Percentiles rank a stretch among this genome's conserved stretches.
phyloP scores from a whole-genome alignment of 2,329 filamentous ascomycete species.

The Colletotrichum falcatum region DNA sequence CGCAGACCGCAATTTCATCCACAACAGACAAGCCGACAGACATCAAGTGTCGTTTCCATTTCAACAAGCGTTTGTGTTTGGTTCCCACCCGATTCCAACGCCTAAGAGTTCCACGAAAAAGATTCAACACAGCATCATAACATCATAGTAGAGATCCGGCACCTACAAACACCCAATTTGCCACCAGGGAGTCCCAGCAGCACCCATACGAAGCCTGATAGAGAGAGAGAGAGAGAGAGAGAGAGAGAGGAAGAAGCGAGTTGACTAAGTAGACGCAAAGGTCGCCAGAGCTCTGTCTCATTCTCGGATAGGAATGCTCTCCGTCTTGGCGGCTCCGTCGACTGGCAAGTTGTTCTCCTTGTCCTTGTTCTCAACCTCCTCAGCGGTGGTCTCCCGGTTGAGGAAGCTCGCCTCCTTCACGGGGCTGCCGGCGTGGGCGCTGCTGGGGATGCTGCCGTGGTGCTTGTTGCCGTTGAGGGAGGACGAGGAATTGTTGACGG shows the following conservation, averaged over 20 bases:
- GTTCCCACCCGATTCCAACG: slow-evolving; percentile 33
- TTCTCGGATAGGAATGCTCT: slow-evolving; percentile 74
- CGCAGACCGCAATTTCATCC: slow-evolving; percentile 4
- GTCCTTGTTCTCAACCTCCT: slow-evolving; percentile 54
- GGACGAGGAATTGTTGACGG: slow-evolving; percentile 56
- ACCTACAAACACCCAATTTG: slow-evolving; percentile 36
- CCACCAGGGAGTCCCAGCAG: slow-evolving; percentile 20
- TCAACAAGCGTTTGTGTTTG: slow-evolving; percentile 35
- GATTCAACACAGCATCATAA: slow-evolving; percentile 40
- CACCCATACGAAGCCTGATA: slow-evolving; percentile 32
- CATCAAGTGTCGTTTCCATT: slow-evolving; percentile 18
- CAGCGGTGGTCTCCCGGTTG: slow-evolving; percentile 82
- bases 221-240: too few relatives aligned
- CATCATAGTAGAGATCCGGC: slow-evolving; percentile 36
- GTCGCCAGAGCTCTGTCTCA: slow-evolving; percentile 49
- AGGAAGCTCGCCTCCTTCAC: slow-evolving; percentile 92
- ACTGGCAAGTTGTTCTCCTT: slow-evolving; percentile 27
- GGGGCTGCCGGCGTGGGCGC: slow-evolving; percentile 77
- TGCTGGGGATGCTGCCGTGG: slow-evolving; percentile 45
- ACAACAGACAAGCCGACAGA: slow-evolving; percentile 21
- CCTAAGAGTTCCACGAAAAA: slow-evolving; percentile 38
- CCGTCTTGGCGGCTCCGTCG: slow-evolving; percentile 46
- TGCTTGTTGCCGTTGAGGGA: slow-evolving; percentile 40
- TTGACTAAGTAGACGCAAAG: slow-evolving; percentile 14
- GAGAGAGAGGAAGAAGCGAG: slow-evolving; percentile 35